These are phyloP conservation scores for Penicillium fuscoglaucum DNA, from an alignment of 2,329 filamentous ascomycete genomes.

Conservation along the genomic window DNA sequence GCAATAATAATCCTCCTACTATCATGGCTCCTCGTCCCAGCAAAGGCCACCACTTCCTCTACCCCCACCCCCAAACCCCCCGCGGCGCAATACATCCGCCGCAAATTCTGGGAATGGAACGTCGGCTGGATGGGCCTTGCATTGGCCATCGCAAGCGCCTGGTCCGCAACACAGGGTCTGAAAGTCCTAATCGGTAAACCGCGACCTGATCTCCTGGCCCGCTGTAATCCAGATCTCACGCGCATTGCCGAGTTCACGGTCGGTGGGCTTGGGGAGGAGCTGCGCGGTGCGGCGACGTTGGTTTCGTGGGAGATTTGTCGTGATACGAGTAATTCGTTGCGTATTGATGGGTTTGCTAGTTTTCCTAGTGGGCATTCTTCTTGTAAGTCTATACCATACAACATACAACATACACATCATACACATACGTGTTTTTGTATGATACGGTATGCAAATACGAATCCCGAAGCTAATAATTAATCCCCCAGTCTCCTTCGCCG, in stretches of 20 bases:
- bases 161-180: constrained; percentile 80
- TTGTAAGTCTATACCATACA: constrained; percentile 44
- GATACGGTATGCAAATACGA: too few relatives aligned
- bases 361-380: constrained; percentile 79
- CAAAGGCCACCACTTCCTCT: constrained; percentile 54
- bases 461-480: not conserved
- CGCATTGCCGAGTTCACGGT: constrained; percentile 63
- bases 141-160: constrained; percentile 69
- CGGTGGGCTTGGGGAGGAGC: constrained; percentile 57
- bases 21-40: constrained; percentile 69
- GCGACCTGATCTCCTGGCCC: constrained; percentile 62
- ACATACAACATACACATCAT: not conserved
- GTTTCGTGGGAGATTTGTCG: constrained; percentile 77
- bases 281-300: constrained; percentile 62
- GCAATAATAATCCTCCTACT: constrained; percentile 67
- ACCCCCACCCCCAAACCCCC: constrained; percentile 44
- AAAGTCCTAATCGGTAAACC: constrained; percentile 72
- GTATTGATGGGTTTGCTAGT: constrained; percentile 80
- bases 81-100: constrained; percentile 66
- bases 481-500: constrained; percentile 66
- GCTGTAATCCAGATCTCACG: constrained; percentile 73
- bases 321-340: constrained; percentile 56
- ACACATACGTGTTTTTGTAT: not conserved
- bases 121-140: constrained; percentile 79
- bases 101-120: constrained; percentile 90